A percentile compares a stretch with the other conserved stretches of the same genome.
Evolutionary conservation across 75 land plant genomes (phyloP).

Genomic region (Larix kaempferi): DNA sequence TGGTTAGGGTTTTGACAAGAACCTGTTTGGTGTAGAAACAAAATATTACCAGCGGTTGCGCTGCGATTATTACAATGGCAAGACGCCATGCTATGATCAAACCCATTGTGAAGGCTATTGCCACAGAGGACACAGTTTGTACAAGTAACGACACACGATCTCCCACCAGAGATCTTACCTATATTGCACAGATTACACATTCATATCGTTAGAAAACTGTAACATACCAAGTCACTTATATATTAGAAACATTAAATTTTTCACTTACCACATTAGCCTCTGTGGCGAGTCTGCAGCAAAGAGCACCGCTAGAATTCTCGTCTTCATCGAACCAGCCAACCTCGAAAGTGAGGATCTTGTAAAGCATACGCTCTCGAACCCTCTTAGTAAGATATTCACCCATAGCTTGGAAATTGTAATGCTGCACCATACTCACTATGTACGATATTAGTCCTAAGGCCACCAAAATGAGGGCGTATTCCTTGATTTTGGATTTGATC

Average conservation of each 20-base stretch:
- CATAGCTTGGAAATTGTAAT: slow-evolving; percentile 70
- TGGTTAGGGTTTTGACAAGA: slow-evolving; percentile 50
- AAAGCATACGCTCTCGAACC: slow-evolving; percentile 66
- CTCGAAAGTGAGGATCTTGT: slow-evolving; percentile 74
- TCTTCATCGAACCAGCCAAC: slow-evolving; percentile 85
- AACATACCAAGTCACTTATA: too few relatives aligned
- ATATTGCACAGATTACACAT: not conserved
- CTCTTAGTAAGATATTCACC: slow-evolving; percentile 79
- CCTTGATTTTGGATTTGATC: slow-evolving; percentile 43
- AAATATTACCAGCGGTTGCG: slow-evolving; percentile 66
- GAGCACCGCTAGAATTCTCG: slow-evolving; percentile 70
- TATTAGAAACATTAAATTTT: too few relatives aligned
- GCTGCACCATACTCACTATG: slow-evolving; percentile 47
- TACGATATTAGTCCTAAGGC: slow-evolving; percentile 41
- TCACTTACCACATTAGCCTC: slow-evolving; percentile 72
- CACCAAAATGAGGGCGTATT: slow-evolving; percentile 35
- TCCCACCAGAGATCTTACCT: slow-evolving; percentile 29
- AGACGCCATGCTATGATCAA: slow-evolving; percentile 32
- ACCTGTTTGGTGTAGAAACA: slow-evolving; percentile 59
- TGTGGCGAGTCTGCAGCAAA: slow-evolving; percentile 71
- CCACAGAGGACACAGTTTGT: slow-evolving; percentile 21
- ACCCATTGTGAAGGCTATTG: slow-evolving; percentile 15
- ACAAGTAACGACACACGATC: slow-evolving; percentile 26
- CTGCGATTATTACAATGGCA: slow-evolving; percentile 49
- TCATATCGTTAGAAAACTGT: not conserved